These are phyloP conservation scores for Straminergon stramineum DNA, from an alignment of 225 moss, liverwort and hornwort genomes.

Conservation along the genomic window DNA sequence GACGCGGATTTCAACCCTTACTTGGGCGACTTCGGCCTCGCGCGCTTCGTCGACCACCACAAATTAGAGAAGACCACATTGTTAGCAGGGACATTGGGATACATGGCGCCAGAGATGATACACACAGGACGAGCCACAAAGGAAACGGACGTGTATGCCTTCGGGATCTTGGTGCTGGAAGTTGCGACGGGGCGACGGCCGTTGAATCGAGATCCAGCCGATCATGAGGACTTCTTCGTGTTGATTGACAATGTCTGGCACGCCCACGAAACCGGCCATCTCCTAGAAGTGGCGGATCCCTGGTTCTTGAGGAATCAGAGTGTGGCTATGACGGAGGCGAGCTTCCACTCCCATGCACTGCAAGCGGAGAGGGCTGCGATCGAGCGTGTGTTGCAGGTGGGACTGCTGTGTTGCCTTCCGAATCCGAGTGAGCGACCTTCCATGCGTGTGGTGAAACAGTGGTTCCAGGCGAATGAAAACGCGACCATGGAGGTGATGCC, in stretches of 20 bases:
- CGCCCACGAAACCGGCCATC: not conserved
- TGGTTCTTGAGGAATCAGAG: not conserved
- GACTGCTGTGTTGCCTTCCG: not conserved
- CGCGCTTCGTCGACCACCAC: not conserved
- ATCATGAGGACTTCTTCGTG: not conserved
- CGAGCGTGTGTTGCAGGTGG: not conserved
- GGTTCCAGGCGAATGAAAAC: not conserved
- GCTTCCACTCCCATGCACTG: not conserved
- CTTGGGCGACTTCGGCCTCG: not conserved
- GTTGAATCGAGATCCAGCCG: not conserved
- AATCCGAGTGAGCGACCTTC: not conserved
- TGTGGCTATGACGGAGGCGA: not conserved
- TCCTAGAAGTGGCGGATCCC: not conserved
- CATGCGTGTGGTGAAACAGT: not conserved
- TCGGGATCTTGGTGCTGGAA: not conserved
- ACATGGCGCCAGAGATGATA: not conserved
- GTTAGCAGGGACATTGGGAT: not conserved
- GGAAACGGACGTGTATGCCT: not conserved
- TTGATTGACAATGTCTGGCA: not conserved
- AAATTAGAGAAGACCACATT: not conserved
- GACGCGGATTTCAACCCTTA: not conserved
- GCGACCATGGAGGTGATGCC: not conserved
- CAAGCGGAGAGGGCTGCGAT: not conserved
- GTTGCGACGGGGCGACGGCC: not conserved
- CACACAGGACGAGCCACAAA: not conserved